Conservation (phyloP, 2,329 filamentous ascomycete species). For the Hypoxylon rubiginosum region DNA sequence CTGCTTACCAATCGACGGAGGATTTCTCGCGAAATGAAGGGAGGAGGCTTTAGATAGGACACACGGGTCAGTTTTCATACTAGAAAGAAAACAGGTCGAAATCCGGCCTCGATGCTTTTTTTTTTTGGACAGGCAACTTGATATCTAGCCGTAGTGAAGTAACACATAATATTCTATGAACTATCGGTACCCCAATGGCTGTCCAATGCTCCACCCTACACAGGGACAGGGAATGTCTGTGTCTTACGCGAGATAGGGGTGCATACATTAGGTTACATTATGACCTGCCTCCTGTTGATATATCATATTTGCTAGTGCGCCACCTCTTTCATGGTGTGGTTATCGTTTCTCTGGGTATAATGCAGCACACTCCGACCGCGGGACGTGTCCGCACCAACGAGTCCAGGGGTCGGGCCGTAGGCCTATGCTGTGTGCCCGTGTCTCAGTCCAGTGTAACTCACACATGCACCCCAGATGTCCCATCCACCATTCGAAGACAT, state of each 20-base stretch:
- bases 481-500: not conserved
- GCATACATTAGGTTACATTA: not conserved
- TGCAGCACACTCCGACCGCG: not conserved
- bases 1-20: conserved; percentile 51
- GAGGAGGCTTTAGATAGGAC: not conserved
- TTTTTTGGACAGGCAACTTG: too few species aligned
- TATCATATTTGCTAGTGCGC: conserved; percentile 15
- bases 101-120: not conserved
- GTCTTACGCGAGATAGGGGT: not conserved
- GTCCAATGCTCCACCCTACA: not conserved
- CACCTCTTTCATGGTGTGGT: not conserved
- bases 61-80: not conserved
- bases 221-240: not conserved
- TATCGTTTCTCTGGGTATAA: not conserved
- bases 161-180: not conserved
- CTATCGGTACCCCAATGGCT: not conserved
- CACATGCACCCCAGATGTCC: not conserved
- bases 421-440: not conserved
- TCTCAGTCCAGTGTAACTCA: not conserved
- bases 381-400: conserved; percentile 2
- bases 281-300: not conserved
- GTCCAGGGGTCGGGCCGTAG: conserved; percentile 17
- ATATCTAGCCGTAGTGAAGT: not conserved
- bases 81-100: not conserved
- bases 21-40: conserved; percentile 36